phyloP scores from a whole-genome alignment of 2,329 filamentous ascomycete genomes.

The Ceratocystiopsis minuta region DNA sequence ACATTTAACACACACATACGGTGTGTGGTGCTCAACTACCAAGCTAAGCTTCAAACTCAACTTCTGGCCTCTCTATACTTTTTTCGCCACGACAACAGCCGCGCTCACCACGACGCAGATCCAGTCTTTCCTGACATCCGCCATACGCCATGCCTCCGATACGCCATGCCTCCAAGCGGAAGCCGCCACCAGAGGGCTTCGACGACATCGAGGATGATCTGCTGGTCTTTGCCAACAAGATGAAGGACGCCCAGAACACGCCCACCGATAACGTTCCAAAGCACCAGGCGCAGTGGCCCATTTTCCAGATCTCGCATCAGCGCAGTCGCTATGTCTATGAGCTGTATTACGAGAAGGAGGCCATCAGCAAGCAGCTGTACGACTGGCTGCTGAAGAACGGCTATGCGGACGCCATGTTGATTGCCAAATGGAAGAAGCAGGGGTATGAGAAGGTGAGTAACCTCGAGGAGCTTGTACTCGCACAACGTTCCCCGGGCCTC shows the following conservation, averaged over 20 bases:
- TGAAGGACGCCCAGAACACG: conserved; percentile 89
- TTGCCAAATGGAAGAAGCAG: conserved; percentile 99
- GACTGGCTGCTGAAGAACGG: conserved; percentile 94
- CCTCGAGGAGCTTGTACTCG: too few relatives aligned
- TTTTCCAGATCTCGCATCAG: conserved; percentile 94
- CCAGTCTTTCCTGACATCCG: too few relatives aligned
- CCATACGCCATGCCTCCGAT: conserved; percentile 50
- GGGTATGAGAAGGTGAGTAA: conserved; percentile 79
- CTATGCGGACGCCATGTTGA: conserved; percentile 86
- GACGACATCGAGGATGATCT: conserved; percentile 76
- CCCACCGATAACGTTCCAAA: conserved; percentile 62
- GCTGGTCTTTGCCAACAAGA: conserved; percentile 72
- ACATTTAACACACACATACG: too few relatives aligned
- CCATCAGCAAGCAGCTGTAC: conserved; percentile 80
- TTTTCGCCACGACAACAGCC: conserved; percentile 1
- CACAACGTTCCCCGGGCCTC: neutral
- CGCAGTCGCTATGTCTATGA: conserved; percentile 89
- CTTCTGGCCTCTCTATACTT: too few relatives aligned
- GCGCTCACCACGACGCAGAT: neutral
- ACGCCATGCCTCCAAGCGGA: conserved; percentile 56
- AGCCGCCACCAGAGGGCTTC: conserved; percentile 73
- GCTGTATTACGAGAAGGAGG: conserved; percentile 93
- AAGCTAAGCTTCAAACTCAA: too few relatives aligned
- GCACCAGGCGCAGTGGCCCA: conserved; percentile 87
- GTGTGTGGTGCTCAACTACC: too few relatives aligned